Conservation (phyloP, 495 filamentous ascomycete species). For the Podospora didyma region DNA sequence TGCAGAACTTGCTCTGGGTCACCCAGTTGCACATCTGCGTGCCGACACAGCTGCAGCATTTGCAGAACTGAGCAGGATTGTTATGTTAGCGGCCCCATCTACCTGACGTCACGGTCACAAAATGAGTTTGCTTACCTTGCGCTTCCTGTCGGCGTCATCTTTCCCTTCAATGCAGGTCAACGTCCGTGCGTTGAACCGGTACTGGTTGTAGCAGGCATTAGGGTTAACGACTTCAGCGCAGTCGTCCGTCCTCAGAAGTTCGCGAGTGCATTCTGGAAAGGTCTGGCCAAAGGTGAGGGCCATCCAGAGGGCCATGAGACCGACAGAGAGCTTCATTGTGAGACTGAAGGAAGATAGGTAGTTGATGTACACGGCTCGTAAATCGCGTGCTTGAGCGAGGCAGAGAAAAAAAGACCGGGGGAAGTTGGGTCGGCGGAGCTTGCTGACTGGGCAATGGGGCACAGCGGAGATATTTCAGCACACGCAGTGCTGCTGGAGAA, state of each 20-base stretch:
- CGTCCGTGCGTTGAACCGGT: constrained; percentile 34
- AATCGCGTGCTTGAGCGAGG: too few relatives aligned
- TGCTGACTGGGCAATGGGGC: neutral
- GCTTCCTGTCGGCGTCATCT: constrained; percentile 27
- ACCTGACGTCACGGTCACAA: too few relatives aligned
- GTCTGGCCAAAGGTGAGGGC: constrained; percentile 24
- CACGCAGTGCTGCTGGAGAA: neutral
- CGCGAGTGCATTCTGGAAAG: constrained; percentile 28
- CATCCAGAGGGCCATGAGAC: constrained; percentile 22
- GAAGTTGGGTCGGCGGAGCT: neutral
- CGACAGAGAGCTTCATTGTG: constrained; percentile 28
- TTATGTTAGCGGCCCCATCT: too few relatives aligned
- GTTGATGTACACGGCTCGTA: neutral
- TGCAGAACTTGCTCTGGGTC: too few relatives aligned
- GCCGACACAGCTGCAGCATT: too few relatives aligned
- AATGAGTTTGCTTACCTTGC: constrained; percentile 22
- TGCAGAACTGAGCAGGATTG: too few relatives aligned
- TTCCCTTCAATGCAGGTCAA: constrained; percentile 37
- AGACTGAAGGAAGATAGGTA: neutral
- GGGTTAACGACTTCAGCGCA: constrained; percentile 41
- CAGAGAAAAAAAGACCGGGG: neutral
- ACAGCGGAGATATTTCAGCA: neutral
- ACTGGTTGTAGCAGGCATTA: constrained; percentile 44
- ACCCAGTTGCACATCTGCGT: too few relatives aligned
- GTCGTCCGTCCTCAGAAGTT: constrained; percentile 33